Evolutionary conservation across 208 protist species (phyloP), one percentile per base, ranked within the genome.

Genomic region (Trypanosoma lewisi): DNA sequence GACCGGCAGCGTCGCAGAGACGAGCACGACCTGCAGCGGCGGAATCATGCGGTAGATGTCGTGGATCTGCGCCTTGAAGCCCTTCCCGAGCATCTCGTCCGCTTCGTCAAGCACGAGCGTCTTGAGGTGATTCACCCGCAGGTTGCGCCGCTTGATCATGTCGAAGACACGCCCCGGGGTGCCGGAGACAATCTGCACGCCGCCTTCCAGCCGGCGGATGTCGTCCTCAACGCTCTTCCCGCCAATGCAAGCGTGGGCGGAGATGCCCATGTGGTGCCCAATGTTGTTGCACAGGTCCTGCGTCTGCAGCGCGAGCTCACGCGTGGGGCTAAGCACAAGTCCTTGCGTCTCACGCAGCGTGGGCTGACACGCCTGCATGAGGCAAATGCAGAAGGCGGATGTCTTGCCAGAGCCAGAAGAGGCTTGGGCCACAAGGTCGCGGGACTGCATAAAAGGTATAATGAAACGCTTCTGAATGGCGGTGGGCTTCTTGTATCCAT

Each of bases 401-500:
- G 98, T 99, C 84, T 99, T 99, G 48, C 98, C 98, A 14, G 98
- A 99, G 23, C 98, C 98, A 1, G 98, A 99, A 63, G 98, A 98
- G 8, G 98, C 97, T 91, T 99, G 98, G 16, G 97, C 97, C 70
- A 99, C 97, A 2, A 98, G 73, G 67, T 99, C 97, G 6, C 85
- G 79, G 0, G 96, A 91, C 47, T 89, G 68, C 33, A 89, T 44
- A 51, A 97, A 87, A 0, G 94, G 96, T 31, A 91, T 63, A 71
- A 99, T 99, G 33, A 97, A 98, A 25, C 94, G 79, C 75, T 98
- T 95, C 76, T 99, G 98, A 75, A 99, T 99, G n/a, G 96, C 97
- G 11, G 97, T 99, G 16, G 98, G 98, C 57, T 95, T 80, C 75
- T 98, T 94, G 78, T 99, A 99, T 37, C 98, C 98, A 72, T 99